A percentile compares a stretch with the other conserved stretches of the same genome.
Conservation (phyloP, 2,329 filamentous ascomycete species). For the Colletotrichum agaves region DNA sequence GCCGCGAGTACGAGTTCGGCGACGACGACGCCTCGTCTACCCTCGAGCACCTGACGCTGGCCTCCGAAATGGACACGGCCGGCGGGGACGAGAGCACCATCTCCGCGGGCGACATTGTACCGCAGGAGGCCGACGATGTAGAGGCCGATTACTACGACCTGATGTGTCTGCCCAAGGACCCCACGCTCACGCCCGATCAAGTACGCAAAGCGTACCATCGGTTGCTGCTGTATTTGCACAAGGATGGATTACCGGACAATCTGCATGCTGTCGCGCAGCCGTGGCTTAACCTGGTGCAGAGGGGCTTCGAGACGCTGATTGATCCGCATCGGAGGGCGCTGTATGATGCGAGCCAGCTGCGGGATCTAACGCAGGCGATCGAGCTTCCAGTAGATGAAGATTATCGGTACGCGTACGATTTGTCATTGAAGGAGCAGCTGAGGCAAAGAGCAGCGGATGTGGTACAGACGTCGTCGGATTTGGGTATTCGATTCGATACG, state of each 20-base stretch:
- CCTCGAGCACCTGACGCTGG: conserved; percentile 47
- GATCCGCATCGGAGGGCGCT: conserved; percentile 53
- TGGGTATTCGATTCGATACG: conserved; percentile 52
- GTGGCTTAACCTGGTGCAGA: conserved; percentile 54
- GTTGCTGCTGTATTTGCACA: conserved; percentile 56
- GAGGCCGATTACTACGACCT: conserved; percentile 56
- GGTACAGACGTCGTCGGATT: conserved; percentile 48
- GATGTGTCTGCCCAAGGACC: conserved; percentile 53
- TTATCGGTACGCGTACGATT: conserved; percentile 39
- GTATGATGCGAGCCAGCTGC: conserved; percentile 51
- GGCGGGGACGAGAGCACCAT: conserved; percentile 39
- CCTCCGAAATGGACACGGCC: conserved; percentile 39
- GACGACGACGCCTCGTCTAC: conserved; percentile 60
- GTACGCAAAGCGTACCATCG: conserved; percentile 58
- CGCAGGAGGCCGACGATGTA: conserved; percentile 29
- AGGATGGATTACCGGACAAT: conserved; percentile 53
- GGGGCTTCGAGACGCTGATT: conserved; percentile 60
- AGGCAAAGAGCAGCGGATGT: conserved; percentile 39
- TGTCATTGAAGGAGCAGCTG: conserved; percentile 40
- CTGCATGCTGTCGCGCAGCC: conserved; percentile 51
- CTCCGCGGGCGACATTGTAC: conserved; percentile 6
- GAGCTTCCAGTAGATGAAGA: conserved; percentile 34
- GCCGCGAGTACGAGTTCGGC: conserved; percentile 58
- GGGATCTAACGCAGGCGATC: conserved; percentile 24
- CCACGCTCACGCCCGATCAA: conserved; percentile 46